A percentile compares a stretch with the other conserved stretches of the same genome.
Conservation (phyloP, 1,139 yeast genomes). For the Protomyces macrosporus region DNA sequence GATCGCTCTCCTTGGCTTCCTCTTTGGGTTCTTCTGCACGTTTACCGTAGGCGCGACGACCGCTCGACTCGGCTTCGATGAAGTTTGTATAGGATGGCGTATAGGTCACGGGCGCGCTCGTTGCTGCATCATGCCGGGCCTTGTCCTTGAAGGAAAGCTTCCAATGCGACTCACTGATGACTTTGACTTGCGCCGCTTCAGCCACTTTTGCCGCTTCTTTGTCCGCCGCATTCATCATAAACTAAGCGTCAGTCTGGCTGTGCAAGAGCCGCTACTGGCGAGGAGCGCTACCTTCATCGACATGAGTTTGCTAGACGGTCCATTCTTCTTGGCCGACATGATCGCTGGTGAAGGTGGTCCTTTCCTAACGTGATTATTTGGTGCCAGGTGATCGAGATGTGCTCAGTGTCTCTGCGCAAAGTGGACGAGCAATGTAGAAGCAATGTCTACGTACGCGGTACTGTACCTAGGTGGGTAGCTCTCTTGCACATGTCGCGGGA, state of each 20-base stretch:
- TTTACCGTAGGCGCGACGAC: conserved; percentile 7
- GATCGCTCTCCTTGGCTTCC: neutral
- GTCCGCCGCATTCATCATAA: conserved; percentile 13
- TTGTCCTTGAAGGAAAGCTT: neutral
- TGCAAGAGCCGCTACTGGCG: no score
- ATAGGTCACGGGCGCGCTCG: neutral
- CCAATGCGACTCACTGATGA: conserved; percentile 12
- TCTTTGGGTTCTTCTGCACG: neutral
- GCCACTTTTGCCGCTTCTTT: conserved; percentile 1
- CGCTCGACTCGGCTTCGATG: neutral
- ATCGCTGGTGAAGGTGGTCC: neutral
- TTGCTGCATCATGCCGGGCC: neutral
- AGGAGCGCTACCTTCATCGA: conserved; percentile 4
- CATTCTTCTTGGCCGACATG: neutral
- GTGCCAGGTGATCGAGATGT: no score
- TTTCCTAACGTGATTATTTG: no score
- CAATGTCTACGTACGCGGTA: no score
- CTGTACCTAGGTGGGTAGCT: no score
- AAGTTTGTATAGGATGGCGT: conserved; percentile 8
- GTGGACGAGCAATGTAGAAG: no score
- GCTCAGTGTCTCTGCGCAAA: no score
- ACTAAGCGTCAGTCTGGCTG: neutral
- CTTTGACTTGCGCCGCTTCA: neutral
- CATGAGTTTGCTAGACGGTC: conserved; percentile 14
- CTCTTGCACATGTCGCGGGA: no score